phyloP scores from a whole-genome alignment of 306 rosid species.

The Prosopis cineraria region DNA sequence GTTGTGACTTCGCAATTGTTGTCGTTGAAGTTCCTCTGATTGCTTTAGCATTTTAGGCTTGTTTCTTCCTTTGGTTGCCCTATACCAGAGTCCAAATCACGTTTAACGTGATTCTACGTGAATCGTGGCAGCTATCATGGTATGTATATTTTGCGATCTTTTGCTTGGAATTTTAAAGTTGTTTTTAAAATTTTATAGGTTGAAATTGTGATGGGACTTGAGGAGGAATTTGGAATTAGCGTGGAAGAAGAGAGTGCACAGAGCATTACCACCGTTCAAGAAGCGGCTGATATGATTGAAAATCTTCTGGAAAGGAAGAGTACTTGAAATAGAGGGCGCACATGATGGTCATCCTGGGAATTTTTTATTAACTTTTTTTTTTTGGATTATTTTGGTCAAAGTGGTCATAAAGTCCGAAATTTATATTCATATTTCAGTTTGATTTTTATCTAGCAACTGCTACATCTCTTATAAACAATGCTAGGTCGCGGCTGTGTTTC shows the following conservation, averaged over 20 bases:
- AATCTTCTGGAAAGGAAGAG: slow-evolving; percentile 53
- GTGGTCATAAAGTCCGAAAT: neutral
- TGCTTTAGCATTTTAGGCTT: neutral
- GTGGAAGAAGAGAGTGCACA: slow-evolving; percentile 91
- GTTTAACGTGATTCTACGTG: neutral
- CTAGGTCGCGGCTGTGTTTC: slow-evolving; percentile 22
- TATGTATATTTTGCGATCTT: slow-evolving; percentile 11
- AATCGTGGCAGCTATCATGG: neutral
- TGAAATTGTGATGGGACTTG: slow-evolving; percentile 98
- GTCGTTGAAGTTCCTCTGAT: neutral
- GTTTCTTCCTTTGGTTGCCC: neutral
- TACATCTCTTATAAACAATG: slow-evolving; percentile 22
- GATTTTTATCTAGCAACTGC: slow-evolving; percentile 35
- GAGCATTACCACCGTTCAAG: slow-evolving; percentile 86
- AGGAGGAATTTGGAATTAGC: slow-evolving; percentile 79
- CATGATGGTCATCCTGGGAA: slow-evolving; percentile 11
- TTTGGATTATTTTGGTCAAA: slow-evolving; percentile 6
- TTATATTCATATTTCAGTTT: slow-evolving; percentile 19
- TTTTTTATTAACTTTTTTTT: neutral
- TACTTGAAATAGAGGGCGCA: slow-evolving; percentile 40
- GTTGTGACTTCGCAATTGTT: neutral
- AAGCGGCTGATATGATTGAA: slow-evolving; percentile 94
- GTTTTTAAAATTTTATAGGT: slow-evolving; percentile 52
- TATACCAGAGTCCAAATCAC: neutral
- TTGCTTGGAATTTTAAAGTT: neutral